These are phyloP conservation scores for Huntiella savannae DNA, from an alignment of 2,329 filamentous ascomycete genomes.

Conservation along the genomic window DNA sequence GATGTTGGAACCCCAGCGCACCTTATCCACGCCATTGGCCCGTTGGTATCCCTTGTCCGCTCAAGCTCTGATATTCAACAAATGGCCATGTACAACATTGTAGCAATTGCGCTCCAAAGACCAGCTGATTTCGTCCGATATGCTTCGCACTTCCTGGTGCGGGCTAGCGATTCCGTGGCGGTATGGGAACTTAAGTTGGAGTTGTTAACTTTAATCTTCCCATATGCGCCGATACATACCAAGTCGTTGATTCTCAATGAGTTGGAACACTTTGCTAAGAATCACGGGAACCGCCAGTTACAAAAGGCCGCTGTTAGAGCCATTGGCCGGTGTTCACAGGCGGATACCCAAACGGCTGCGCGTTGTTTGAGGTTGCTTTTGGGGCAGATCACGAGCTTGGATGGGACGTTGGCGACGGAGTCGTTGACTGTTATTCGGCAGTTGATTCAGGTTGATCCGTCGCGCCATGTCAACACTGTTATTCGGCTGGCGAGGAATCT, in stretches of 20 bases:
- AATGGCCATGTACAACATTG: slow-evolving; percentile 82
- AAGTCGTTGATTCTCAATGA: slow-evolving; percentile 83
- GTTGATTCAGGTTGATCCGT: slow-evolving; percentile 78
- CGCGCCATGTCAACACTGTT: slow-evolving; percentile 66
- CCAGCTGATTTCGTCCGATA: slow-evolving; percentile 75
- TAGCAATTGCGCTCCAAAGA: slow-evolving; percentile 64
- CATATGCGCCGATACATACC: slow-evolving; percentile 52
- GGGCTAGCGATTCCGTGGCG: slow-evolving; percentile 55
- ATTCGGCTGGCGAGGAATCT: slow-evolving; percentile 79
- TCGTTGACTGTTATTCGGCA: slow-evolving; percentile 89
- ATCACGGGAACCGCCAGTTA: slow-evolving; percentile 46
- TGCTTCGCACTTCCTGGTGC: slow-evolving; percentile 74
- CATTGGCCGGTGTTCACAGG: slow-evolving; percentile 83
- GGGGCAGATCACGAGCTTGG: slow-evolving; percentile 70
- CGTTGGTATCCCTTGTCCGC: slow-evolving; percentile 68
- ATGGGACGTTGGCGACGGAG: slow-evolving; percentile 76
- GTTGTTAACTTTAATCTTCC: slow-evolving; percentile 76
- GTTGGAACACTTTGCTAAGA: slow-evolving; percentile 77
- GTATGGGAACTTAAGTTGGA: slow-evolving; percentile 90
- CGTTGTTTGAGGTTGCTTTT: slow-evolving; percentile 70
- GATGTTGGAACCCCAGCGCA: slow-evolving; percentile 68
- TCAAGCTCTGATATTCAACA: slow-evolving; percentile 75
- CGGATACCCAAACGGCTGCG: slow-evolving; percentile 47
- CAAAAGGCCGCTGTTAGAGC: slow-evolving; percentile 81
- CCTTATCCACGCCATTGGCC: slow-evolving; percentile 56